A percentile compares a stretch with the other conserved stretches of the same genome.
Evolutionary conservation across 2,329 filamentous ascomycete genomes (phyloP).

Genomic region (Trichoderma harzianum): DNA sequence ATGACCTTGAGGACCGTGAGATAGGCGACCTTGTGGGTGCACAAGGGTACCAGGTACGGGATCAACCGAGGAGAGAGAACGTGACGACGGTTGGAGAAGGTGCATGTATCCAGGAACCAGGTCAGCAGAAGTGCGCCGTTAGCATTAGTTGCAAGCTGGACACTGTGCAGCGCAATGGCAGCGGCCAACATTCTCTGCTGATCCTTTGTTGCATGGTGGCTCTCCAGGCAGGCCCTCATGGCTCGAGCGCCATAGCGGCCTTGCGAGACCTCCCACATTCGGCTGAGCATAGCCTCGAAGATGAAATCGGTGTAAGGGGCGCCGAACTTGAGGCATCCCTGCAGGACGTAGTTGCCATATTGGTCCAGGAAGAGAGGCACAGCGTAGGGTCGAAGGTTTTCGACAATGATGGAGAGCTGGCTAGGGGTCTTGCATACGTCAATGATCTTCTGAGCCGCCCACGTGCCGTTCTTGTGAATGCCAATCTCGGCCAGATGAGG

Average conservation of each 20-base stretch:
- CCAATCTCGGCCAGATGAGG: conserved; percentile 95
- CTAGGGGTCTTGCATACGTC: conserved; percentile 83
- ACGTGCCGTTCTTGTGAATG: conserved; percentile 98
- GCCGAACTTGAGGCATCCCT: conserved; percentile 91
- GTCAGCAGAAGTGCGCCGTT: conserved; percentile 92
- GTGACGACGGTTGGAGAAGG: conserved; percentile 84
- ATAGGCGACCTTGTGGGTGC: conserved; percentile 98
- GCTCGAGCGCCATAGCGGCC: conserved; percentile 92
- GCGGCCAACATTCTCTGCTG: conserved; percentile 94
- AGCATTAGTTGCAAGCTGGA: conserved; percentile 91
- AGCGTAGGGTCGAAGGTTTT: conserved; percentile 79
- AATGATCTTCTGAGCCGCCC: conserved; percentile 99
- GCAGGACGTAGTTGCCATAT: conserved; percentile 97
- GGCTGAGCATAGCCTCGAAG: conserved; percentile 93
- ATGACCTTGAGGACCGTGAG: conserved; percentile 96
- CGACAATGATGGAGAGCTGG: conserved; percentile 82
- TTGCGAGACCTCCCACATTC: conserved; percentile 90
- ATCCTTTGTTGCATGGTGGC: conserved; percentile 89
- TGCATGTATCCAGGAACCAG: conserved; percentile 98
- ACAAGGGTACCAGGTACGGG: conserved; percentile 88
- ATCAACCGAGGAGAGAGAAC: conserved; percentile 90
- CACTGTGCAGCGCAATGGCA: conserved; percentile 92
- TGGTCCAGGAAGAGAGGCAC: conserved; percentile 93
- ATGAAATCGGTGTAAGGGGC: conserved; percentile 91
- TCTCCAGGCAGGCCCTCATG: conserved; percentile 95